Evolutionary conservation across 2,329 filamentous ascomycete genomes (phyloP), one percentile per base, ranked within the genome.

Genomic region (Cordyceps militaris): DNA sequence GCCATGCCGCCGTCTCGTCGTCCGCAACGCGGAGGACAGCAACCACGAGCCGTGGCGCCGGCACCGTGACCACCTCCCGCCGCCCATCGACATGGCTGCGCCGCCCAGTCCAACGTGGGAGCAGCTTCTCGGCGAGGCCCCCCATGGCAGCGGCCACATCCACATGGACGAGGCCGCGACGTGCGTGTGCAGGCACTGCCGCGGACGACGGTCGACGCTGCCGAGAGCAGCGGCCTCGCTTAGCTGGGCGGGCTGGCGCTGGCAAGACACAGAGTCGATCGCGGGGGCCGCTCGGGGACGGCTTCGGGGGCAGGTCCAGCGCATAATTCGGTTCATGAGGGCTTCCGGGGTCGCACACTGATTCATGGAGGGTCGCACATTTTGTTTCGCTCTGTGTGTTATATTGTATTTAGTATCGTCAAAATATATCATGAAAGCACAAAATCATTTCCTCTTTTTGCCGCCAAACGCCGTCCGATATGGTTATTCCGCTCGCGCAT

Each of bases 381-480:
- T n/a, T 40, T 19, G 36, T 8, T 40, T 19, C n/a, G 1, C 11
- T 21, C 11, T 42, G 38, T 21, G n/a, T 21, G 19, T 42, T 42
- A 8, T 42, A 42, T 3, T 42, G 38, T 42, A 42, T 42, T 21
- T 21, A 11, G 8, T 21, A 21, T 21, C 38, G 38, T 42, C 38
- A 42, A 19, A 21, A 21, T 42, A 42, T 42, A 1, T 42, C 6
- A 42, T 9, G n/a, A 16, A 53, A 53, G 23, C 38, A 32, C 9
- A 38, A n/a, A 13, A 16, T 16, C 7, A 23, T 28, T 3, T 9
- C 28, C 6, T 44, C 28, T 10, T 44, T 43, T 50, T 1, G 13
- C 51, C 38, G 19, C 28, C 40, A 44, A 54, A 54, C 51, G 51
- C 51, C 51, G 40, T 54, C 40, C 40, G 13, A 21, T 28, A 40